A percentile compares a stretch with the other conserved stretches of the same genome.
phyloP scores from a whole-genome alignment of 2,329 filamentous ascomycete genomes.

The Colletotrichum tropicicola region DNA sequence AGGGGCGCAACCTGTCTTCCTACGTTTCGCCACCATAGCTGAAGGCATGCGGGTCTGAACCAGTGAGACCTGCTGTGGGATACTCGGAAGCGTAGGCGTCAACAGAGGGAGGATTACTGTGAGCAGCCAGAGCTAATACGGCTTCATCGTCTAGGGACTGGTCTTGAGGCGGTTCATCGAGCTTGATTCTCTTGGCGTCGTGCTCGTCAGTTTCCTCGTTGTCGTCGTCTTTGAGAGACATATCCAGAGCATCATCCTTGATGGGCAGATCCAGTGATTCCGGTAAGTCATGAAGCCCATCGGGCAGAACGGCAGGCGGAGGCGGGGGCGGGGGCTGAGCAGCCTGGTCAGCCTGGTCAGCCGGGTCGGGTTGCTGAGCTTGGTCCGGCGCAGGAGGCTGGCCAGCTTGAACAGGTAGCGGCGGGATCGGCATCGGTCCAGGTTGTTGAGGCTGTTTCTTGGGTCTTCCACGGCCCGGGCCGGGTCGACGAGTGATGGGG shows the following conservation, averaged over 20 bases:
- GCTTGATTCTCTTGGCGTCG: conserved; percentile 25
- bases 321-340: not conserved
- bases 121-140: conserved; percentile 56
- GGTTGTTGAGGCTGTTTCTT: conserved; percentile 51
- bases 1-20: not conserved
- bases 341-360: conserved; percentile 6
- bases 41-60: conserved; percentile 40
- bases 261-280: conserved; percentile 23
- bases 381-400: conserved; percentile 1
- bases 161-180: conserved; percentile 47
- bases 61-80: conserved; percentile 35
- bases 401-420: conserved; percentile 9
- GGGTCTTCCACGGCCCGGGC: conserved; percentile 64
- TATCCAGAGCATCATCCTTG: conserved; percentile 30
- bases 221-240: conserved; percentile 40
- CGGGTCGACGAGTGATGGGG: conserved; percentile 68
- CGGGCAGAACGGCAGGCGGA: not conserved
- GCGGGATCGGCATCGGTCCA: conserved; percentile 22
- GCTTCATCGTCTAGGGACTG: conserved; percentile 56
- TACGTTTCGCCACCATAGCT: conserved; percentile 50
- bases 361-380: conserved; percentile 19
- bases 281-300: conserved; percentile 6
- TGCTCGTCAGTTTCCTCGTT: conserved; percentile 33
- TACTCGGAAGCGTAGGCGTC: conserved; percentile 54
- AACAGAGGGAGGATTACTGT: conserved; percentile 46